A percentile compares a stretch with the other conserved stretches of the same genome.
Conservation (phyloP, 2,329 filamentous ascomycete species). For the Colletotrichum nymphaeae region DNA sequence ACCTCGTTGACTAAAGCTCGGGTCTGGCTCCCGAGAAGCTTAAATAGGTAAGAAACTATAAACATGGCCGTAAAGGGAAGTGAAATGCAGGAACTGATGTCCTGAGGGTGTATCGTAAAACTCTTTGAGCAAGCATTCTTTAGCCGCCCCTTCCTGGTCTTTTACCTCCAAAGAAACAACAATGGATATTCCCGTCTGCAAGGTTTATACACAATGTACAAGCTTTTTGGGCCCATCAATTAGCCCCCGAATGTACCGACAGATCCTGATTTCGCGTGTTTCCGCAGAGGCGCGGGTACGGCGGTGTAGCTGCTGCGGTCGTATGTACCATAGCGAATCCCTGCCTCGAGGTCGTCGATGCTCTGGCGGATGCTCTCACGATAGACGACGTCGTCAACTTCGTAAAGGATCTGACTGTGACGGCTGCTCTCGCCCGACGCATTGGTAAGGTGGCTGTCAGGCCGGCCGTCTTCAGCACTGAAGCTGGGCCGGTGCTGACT, state of each 20-base stretch:
- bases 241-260: constrained; percentile 23
- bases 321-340: not conserved
- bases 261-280: constrained; percentile 21
- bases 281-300: constrained; percentile 5
- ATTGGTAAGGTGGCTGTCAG: not conserved
- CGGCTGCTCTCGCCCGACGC: constrained; percentile 7
- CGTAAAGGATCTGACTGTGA: constrained; percentile 19
- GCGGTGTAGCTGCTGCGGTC: not conserved
- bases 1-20: constrained; percentile 7
- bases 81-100: constrained; percentile 17
- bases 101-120: constrained; percentile 26
- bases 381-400: constrained; percentile 12
- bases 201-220: not conserved
- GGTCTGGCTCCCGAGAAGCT: constrained; percentile 23
- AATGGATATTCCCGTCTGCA: not conserved
- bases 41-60: constrained; percentile 9
- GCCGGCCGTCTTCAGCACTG: not conserved
- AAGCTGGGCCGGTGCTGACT: constrained; percentile 11
- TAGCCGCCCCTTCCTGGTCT: constrained; percentile 4
- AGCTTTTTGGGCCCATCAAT: not conserved
- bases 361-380: constrained; percentile 12
- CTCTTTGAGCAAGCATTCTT: not conserved
- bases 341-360: constrained; percentile 16
- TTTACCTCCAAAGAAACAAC: not conserved
- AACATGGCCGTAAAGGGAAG: constrained; percentile 16